Base-by-base conservation (phyloP, 805 yeast genomes). In the Phaffomyces opuntiae region DNA sequence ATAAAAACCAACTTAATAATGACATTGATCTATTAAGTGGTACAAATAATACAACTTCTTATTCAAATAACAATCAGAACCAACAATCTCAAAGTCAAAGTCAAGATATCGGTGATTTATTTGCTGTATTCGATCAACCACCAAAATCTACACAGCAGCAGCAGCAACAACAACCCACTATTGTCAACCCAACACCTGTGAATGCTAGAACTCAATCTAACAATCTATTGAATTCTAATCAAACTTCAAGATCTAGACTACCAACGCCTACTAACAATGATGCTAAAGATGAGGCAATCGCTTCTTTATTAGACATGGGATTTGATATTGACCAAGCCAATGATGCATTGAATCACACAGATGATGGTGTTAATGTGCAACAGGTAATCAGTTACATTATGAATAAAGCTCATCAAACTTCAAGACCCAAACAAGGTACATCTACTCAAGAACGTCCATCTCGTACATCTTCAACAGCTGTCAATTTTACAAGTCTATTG, bases 261-360 rank as follows among this genome's bases (percentile, higher is more conserved):
- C 9, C 49, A 24, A 36, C 47, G 6, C 42, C 50, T n/a, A 36
- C 37, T 7, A 31, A 43, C 7, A 42, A 47, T 12, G 57, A 47
- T 34, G 59, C 59, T 9, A 60, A 62, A 39, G 85, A 80, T 51
- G 66, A 65, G 37, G 70, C 78, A 1, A 58, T 86, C 16, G 91
- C 91, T 0, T 85, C 80, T 53, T 67, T 87, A 38, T 63, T 85
- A 3, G 93, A 87, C 48, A 87, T 87, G 79, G 96, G 96, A 3
- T 87, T 87, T 55, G 63, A 82, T 1, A 66, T 75, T 1, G 80
- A 77, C 2, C 75, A 71, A 43, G 80, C 93, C 5, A 73, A 70
- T 25, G 63, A 65, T 3, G 95, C 95, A 0, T 68, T 87, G 34
- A 71, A 64, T 8, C 64, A 68, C 39, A 77, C 81, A 0, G 61